Evolutionary conservation across 192 early-diverging fungal genomes (phyloP).

Genomic region (Coemansia sp.): DNA sequence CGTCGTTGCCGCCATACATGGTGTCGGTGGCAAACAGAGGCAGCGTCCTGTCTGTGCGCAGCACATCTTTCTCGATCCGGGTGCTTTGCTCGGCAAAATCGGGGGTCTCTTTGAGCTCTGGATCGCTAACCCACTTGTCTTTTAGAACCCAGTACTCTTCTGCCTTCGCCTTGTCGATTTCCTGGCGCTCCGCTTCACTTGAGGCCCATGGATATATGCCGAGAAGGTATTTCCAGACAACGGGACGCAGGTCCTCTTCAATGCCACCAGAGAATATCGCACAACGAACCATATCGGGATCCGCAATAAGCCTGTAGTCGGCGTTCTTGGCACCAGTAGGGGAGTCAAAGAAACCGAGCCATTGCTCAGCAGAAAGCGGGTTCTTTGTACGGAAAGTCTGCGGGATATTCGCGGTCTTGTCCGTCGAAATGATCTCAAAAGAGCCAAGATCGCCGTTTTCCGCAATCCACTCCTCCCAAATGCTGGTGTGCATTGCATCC

Average conservation of each 20-base stretch:
- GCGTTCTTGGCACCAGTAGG: slow-evolving; percentile 14
- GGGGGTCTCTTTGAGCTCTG: slow-evolving; percentile 58
- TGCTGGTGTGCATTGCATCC: slow-evolving; percentile 24
- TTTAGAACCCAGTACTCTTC: slow-evolving; percentile 69
- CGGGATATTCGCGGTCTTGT: slow-evolving; percentile 34
- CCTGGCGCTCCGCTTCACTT: slow-evolving; percentile 69
- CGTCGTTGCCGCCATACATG: slow-evolving; percentile 55
- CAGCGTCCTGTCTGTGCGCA: slow-evolving; percentile 90
- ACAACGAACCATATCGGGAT: slow-evolving; percentile 58
- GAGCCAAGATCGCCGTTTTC: slow-evolving; percentile 47
- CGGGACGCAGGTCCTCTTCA: slow-evolving; percentile 73
- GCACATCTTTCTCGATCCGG: slow-evolving; percentile 93
- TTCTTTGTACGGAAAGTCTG: slow-evolving; percentile 50
- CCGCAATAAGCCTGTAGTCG: slow-evolving; percentile 51
- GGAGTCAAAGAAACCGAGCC: slow-evolving; percentile 72
- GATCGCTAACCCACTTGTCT: slow-evolving; percentile 65
- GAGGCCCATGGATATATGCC: slow-evolving; percentile 84
- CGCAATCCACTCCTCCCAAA: slow-evolving; percentile 57
- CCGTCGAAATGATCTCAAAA: slow-evolving; percentile 51
- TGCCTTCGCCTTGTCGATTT: slow-evolving; percentile 59
- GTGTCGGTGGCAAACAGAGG: slow-evolving; percentile 79
- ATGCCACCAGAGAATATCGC: slow-evolving; percentile 78
- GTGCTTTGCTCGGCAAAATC: slow-evolving; percentile 73
- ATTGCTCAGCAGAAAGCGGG: slow-evolving; percentile 66
- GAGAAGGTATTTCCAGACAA: slow-evolving; percentile 91